A percentile compares a stretch with the other conserved stretches of the same genome.
phyloP scores from a whole-genome alignment of 2,329 filamentous ascomycete genomes.

The Trichothecium roseum region DNA sequence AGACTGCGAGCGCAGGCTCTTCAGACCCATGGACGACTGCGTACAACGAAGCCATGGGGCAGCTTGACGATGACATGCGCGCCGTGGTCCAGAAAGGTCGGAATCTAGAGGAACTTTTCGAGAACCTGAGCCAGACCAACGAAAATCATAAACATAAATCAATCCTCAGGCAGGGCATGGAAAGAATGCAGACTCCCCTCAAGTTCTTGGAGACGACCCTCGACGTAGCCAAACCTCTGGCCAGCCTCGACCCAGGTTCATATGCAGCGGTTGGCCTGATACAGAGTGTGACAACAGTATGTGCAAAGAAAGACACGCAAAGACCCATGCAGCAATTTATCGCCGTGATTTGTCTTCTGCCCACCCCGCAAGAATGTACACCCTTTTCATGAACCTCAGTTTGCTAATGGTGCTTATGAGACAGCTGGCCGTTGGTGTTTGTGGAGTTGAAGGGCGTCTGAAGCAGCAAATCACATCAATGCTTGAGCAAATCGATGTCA shows the following conservation, averaged over 20 bases:
- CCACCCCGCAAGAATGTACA: no score
- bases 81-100: neutral
- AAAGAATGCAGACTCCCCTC: conserved; percentile 1
- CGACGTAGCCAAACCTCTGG: neutral
- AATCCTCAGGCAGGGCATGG: neutral
- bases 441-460: conserved; percentile 1
- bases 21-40: neutral
- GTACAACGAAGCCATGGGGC: neutral
- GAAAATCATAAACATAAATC: neutral
- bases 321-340: no score
- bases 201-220: neutral
- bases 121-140: neutral
- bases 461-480: neutral
- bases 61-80: neutral
- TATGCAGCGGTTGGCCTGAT: neutral
- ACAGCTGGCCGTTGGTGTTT: conserved; percentile 1
- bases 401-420: neutral
- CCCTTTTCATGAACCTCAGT: no score
- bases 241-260: neutral
- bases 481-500: conserved; percentile 1
- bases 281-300: conserved; percentile 1
- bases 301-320: neutral
- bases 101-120: neutral
- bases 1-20: neutral
- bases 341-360: no score